Percentiles rank a stretch among this genome's conserved stretches.
phyloP scores from a whole-genome alignment of 75 land plant genomes.

The Selaginella tamariscina region DNA sequence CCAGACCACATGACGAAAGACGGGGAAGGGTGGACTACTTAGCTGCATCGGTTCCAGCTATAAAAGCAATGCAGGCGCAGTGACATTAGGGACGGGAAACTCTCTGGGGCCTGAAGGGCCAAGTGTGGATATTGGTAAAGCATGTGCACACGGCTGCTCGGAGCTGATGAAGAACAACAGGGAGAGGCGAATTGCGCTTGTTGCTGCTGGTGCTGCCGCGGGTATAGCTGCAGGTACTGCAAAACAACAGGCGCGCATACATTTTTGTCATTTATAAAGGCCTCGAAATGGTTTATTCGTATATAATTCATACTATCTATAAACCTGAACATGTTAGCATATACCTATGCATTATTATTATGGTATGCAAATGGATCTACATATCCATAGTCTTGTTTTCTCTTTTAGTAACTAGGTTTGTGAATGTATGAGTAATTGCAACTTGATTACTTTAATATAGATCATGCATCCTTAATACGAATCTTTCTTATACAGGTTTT shows the following conservation, averaged over 20 bases:
- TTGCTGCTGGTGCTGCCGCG: constrained; percentile 99
- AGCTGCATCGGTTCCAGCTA: constrained; percentile 55
- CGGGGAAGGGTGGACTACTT: constrained; percentile 55
- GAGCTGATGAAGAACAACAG: constrained; percentile 78
- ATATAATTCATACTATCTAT: background rate
- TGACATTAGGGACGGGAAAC: constrained; percentile 93
- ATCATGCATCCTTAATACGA: background rate
- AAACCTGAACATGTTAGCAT: background rate
- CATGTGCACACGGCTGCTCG: constrained; percentile 83
- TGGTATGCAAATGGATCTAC: background rate
- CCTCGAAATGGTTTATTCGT: background rate
- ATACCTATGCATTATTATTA: background rate
- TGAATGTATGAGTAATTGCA: background rate
- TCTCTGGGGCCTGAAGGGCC: constrained; percentile 99
- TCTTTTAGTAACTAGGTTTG: background rate
- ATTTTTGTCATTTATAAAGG: background rate
- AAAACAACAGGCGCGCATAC: too few relatives aligned
- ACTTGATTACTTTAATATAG: background rate
- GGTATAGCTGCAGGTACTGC: constrained; percentile 99
- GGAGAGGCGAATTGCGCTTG: constrained; percentile 88
- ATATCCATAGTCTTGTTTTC: background rate
- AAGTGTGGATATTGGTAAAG: constrained; percentile 96
- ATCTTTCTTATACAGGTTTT: constrained; percentile 55
- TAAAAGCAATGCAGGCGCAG: constrained; percentile 95
- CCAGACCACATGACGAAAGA: constrained; percentile 35